Conservation (phyloP, 2,329 filamentous ascomycete genomes). For the Fusarium sp. region DNA sequence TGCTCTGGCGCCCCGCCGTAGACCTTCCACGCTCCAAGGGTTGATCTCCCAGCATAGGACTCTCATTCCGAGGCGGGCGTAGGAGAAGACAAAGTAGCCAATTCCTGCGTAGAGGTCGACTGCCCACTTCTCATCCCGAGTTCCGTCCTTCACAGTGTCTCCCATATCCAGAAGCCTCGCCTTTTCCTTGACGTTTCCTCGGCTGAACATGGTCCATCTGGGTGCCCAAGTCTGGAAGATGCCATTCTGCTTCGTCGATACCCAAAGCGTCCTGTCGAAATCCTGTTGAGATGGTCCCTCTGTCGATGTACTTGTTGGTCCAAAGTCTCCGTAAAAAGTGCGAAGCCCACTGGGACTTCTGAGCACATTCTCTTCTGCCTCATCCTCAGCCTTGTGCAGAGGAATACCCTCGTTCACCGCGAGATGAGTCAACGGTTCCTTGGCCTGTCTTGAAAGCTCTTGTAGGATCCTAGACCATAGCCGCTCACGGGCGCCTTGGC, state of each 20-base stretch:
- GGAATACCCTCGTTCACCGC: slow-evolving; percentile 74
- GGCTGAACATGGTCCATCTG: slow-evolving; percentile 91
- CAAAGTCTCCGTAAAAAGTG: slow-evolving; percentile 81
- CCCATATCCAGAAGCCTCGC: slow-evolving; percentile 74
- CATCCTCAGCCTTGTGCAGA: slow-evolving; percentile 48
- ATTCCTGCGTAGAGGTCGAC: slow-evolving; percentile 94
- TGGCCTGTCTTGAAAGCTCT: slow-evolving; percentile 57
- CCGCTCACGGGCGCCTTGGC: slow-evolving; percentile 37
- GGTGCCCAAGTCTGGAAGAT: slow-evolving; percentile 90
- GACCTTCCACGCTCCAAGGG: slow-evolving; percentile 85
- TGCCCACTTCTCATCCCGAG: slow-evolving; percentile 58
- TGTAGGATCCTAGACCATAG: slow-evolving; percentile 65
- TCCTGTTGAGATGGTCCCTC: slow-evolving; percentile 58
- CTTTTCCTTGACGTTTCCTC: slow-evolving; percentile 92
- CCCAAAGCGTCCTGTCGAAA: slow-evolving; percentile 81
- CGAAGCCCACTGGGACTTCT: slow-evolving; percentile 78
- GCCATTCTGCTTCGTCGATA: slow-evolving; percentile 79
- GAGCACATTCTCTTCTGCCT: slow-evolving; percentile 72
- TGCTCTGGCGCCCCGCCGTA: slow-evolving; percentile 77
- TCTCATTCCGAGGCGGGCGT: slow-evolving; percentile 76
- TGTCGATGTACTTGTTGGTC: slow-evolving; percentile 54
- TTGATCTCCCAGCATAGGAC: slow-evolving; percentile 94
- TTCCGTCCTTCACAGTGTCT: neutral
- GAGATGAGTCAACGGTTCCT: slow-evolving; percentile 63
- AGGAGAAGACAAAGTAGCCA: slow-evolving; percentile 92